Conservation (phyloP, 2,329 filamentous ascomycete genomes). For the Claviceps sp. region DNA sequence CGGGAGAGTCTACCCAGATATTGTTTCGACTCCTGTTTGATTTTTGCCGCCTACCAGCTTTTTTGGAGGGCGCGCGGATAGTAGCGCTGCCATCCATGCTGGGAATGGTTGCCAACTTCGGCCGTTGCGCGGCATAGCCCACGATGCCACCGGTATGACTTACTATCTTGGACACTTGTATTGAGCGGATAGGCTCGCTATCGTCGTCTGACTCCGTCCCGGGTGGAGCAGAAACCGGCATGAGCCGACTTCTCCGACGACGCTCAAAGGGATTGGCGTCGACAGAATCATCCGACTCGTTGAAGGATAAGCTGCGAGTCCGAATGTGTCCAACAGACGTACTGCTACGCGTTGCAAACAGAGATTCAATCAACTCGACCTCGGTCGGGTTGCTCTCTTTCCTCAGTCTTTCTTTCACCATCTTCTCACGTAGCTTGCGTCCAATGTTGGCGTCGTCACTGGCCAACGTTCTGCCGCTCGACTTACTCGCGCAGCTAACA, state of each 20-base stretch:
- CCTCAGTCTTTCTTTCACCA: conserved; percentile 32
- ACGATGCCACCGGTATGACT: conserved; percentile 14
- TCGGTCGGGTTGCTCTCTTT: conserved; percentile 29
- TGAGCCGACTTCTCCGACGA: conserved; percentile 14
- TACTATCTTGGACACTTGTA: conserved; percentile 12
- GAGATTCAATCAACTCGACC: conserved; percentile 29
- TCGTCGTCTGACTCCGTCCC: conserved; percentile 22
- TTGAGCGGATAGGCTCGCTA: conserved; percentile 15
- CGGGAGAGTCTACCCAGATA: conserved; percentile 19
- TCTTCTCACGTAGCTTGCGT: conserved; percentile 30
- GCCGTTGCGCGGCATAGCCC: conserved; percentile 25
- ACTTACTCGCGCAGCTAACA: conserved; percentile 40
- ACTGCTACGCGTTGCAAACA: conserved; percentile 22
- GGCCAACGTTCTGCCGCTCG: conserved; percentile 30
- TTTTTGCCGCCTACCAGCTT: conserved; percentile 17
- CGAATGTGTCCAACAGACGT: conserved; percentile 19
- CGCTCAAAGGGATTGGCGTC: conserved; percentile 16
- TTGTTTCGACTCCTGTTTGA: conserved; percentile 16
- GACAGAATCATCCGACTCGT: conserved; percentile 21
- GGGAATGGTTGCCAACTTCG: conserved; percentile 32
- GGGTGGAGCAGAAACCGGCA: conserved; percentile 17
- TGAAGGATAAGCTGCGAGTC: conserved; percentile 25
- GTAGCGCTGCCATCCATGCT: conserved; percentile 24
- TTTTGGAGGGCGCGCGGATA: conserved; percentile 16
- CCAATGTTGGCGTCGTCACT: conserved; percentile 29